Evolutionary conservation across 352 stramenopile species (phyloP).

Genomic region (Globisporangium ultimum): DNA sequence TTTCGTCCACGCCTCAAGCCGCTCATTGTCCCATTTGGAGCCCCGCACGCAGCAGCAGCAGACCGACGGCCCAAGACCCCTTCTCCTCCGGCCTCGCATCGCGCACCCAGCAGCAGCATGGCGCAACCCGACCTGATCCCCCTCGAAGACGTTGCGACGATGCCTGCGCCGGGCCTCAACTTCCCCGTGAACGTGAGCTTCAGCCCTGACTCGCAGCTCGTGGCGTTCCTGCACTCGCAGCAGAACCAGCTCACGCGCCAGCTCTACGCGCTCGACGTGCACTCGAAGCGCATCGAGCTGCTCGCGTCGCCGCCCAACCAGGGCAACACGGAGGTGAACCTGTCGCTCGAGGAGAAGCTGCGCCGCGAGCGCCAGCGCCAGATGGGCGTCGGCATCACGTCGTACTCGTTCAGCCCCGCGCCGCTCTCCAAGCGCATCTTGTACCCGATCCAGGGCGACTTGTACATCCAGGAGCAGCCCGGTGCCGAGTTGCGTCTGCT

Average conservation of each 20-base stretch:
- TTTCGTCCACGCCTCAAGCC: not conserved
- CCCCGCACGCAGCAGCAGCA: not conserved
- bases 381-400: conserved; percentile 92
- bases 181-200: conserved; percentile 82
- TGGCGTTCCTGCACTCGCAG: conserved; percentile 86
- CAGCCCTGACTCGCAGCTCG: conserved; percentile 71
- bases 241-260: conserved; percentile 79
- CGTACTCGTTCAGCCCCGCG: conserved; percentile 78
- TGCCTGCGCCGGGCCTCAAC: conserved; percentile 82
- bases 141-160: conserved; percentile 85
- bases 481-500: conserved; percentile 71
- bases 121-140: conserved; percentile 44
- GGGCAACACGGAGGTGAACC: conserved; percentile 81
- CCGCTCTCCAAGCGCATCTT: conserved; percentile 69
- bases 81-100: not conserved
- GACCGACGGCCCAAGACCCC: not conserved
- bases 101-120: not conserved
- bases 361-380: conserved; percentile 87
- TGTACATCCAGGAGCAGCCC: conserved; percentile 92
- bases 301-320: conserved; percentile 65
- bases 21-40: not conserved
- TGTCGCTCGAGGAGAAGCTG: conserved; percentile 91
- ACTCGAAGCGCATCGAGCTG: conserved; percentile 44
- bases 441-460: conserved; percentile 89
- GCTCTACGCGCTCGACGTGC: conserved; percentile 81